Base-by-base conservation (phyloP, 192 early-diverging fungal species). In the Coemansia sp. region DNA sequence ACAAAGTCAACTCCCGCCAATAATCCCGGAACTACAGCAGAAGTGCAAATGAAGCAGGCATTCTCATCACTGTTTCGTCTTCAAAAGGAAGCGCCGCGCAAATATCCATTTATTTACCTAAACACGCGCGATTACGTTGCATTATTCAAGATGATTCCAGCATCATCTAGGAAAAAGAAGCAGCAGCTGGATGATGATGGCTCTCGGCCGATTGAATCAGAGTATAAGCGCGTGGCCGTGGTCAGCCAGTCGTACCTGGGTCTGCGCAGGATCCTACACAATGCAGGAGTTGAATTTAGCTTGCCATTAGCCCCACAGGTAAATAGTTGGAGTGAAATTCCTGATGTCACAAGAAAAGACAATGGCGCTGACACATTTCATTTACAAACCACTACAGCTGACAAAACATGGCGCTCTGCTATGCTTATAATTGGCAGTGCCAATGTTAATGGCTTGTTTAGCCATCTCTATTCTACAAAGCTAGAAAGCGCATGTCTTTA, bases 71-170 rank as follows among this genome's bases (percentile, higher is more conserved):
- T 63, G 38, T 73, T 61, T 51, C 56, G 26, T 3, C 61, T 79
- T 30, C 76, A 79, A 54, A 8, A 16, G 12, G 41, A 64, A 25
- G 58, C 68, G 0, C 76, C 76, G 3, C 5, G 28, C 1, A 53
- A 32, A 18, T 73, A 79, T 32, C 76, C 76, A 25, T 79, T 69
- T n/a, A 63, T 79, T 1, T 79, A 73, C 53, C 30, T 79, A 24
- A 26, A 34, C 19, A 27, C 54, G 18, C 76, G 76, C 28, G 76
- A 79, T 31, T 73, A 60, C 28, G 61, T 61, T 7, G 67, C 69
- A 16, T 64, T 79, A 3, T 79, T 79, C 49, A 68, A 73, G 26
- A 54, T 67, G 28, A 50, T 69, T 19, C 48, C 41, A 5, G 26
- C 2, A 14, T 26, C 41, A 52, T 52, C 22, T 23, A 55, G 28